phyloP scores from a whole-genome alignment of 805 yeast genomes.

The Lachancea kluyveri region DNA sequence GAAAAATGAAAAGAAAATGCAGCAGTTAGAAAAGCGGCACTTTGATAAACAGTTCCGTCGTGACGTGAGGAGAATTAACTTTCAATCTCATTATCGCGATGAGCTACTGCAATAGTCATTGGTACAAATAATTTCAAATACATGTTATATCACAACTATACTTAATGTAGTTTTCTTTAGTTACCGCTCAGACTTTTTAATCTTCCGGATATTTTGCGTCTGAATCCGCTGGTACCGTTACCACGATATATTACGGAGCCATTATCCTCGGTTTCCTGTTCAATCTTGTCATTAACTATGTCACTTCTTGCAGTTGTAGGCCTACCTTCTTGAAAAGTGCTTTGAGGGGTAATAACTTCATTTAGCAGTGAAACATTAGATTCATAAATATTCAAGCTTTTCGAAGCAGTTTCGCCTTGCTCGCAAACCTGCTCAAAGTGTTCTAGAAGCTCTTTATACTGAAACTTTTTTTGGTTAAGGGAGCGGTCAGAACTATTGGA shows the following conservation, averaged over 20 bases:
- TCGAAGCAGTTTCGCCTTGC: slow-evolving; percentile 9
- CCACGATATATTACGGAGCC: slow-evolving; percentile 9
- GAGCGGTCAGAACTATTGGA: slow-evolving; percentile 19
- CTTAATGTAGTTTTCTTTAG: too few species aligned
- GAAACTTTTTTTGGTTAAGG: slow-evolving; percentile 23
- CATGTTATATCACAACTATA: too few species aligned
- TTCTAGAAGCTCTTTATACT: slow-evolving; percentile 24
- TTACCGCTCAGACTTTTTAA: background rate
- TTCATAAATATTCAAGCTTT: slow-evolving; percentile 11
- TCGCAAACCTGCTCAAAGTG: slow-evolving; percentile 25
- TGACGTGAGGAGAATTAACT: slow-evolving; percentile 66
- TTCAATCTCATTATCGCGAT: slow-evolving; percentile 82
- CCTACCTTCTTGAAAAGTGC: background rate
- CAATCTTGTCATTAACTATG: slow-evolving; percentile 3
- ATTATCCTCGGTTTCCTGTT: slow-evolving; percentile 7
- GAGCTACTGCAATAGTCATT: slow-evolving; percentile 41
- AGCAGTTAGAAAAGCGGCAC: slow-evolving; percentile 38
- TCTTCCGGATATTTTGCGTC: slow-evolving; percentile 1
- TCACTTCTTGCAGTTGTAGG: slow-evolving; percentile 4
- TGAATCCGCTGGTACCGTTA: background rate
- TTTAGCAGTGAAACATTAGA: slow-evolving; percentile 11
- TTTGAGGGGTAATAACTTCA: slow-evolving; percentile 7
- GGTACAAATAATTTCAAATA: background rate
- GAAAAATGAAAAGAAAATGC: slow-evolving; percentile 43
- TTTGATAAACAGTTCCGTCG: slow-evolving; percentile 36